Evolutionary conservation across 2,329 filamentous ascomycete species (phyloP), one percentile per base, ranked within the genome.

Genomic region (Venturia oleaginea): DNA sequence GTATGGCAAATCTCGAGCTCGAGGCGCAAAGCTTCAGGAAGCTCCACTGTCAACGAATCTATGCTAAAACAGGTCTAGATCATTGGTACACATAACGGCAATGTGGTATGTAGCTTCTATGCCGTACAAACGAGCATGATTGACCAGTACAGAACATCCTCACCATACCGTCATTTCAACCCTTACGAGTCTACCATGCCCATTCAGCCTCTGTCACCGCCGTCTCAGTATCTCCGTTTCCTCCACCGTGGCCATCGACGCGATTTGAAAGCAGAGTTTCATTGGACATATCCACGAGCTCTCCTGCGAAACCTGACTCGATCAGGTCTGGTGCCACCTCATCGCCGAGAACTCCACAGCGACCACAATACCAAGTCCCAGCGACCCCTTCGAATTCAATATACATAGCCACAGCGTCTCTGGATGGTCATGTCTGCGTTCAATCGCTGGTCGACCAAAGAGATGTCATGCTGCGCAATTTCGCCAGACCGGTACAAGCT

Each of bases 371-470:
- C 7, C 64, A 48, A 24, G 38, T 96, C 2, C 86, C 90, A 0
- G 86, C 87, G 66, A 91, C 83, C 0, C 89, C 91, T 0, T 92
- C 91, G 1, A 97, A 97, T 71, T 88, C 92, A 63, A 96, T 99
- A 48, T 90, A 94, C 74, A 90, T 99, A 68, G 93, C 89, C 1
- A 96, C 93, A 0, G 91, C 94, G 0, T 97, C 94, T 0, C 90
- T 96, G 72, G 94, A 99, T 74, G 95, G 94, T 22, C 93, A 97
- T 72, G 91, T 99, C 17, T 97, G 94, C 70, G 85, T 99, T 0
- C 88, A 92, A 65, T 96, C 91, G 0, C 78, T 99, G 24, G 78
- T 94, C 24, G 93, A 99, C 71, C 78, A 88, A 43, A 95, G 92
- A 71, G 94, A 99, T 76, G 92, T 97, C 2, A 88, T 92, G 65